Percentiles rank a stretch among this genome's conserved stretches.
phyloP scores from a whole-genome alignment of 192 early-diverging fungal genomes.

The Backusella luteola region DNA sequence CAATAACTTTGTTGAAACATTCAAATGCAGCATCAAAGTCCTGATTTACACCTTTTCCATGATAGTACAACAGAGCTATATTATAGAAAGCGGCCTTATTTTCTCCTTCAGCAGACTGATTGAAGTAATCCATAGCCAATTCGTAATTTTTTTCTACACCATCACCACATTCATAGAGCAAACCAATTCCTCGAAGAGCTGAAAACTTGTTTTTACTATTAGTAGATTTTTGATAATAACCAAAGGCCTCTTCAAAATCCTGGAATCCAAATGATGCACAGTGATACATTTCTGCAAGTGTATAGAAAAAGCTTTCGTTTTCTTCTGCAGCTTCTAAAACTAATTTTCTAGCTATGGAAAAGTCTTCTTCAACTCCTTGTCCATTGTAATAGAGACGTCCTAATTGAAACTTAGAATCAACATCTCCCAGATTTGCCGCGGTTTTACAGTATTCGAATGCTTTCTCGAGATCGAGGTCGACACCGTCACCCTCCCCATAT shows the following conservation, averaged over 20 bases:
- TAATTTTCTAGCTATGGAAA: too few relatives aligned
- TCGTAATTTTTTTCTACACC: not conserved
- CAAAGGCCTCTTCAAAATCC: not conserved
- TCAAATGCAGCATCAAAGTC: not conserved
- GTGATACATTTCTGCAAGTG: not conserved
- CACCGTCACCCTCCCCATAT: too few relatives aligned
- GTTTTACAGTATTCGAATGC: too few relatives aligned
- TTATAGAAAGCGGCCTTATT: constrained; percentile 1
- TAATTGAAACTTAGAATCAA: too few relatives aligned
- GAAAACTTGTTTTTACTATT: not conserved
- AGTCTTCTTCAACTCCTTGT: too few relatives aligned
- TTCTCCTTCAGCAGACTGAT: not conserved
- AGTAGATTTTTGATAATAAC: not conserved
- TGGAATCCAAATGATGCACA: not conserved
- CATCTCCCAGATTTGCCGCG: too few relatives aligned
- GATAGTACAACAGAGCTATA: not conserved
- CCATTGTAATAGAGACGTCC: too few relatives aligned
- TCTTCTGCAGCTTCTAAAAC: too few relatives aligned
- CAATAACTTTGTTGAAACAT: not conserved
- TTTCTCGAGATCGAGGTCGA: too few relatives aligned
- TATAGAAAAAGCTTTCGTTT: too few relatives aligned
- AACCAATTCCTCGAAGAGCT: not conserved
- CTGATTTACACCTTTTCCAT: not conserved
- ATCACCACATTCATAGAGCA: not conserved
- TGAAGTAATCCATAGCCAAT: not conserved